Base-by-base conservation (phyloP, 805 yeast species). In the Priceomyces melissophilus region DNA sequence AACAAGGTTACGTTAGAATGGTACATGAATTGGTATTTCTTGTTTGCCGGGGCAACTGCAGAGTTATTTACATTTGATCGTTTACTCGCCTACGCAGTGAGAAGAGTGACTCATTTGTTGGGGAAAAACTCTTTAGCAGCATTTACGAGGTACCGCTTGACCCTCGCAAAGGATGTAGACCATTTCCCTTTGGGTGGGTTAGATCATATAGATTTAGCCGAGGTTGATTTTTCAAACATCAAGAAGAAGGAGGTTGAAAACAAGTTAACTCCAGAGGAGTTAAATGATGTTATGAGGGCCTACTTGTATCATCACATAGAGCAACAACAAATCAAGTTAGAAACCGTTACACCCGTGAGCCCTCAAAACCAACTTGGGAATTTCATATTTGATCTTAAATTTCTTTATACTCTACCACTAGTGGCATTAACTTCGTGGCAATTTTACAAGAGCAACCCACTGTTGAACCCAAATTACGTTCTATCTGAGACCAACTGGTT, bases 111-210 rank as follows among this genome's bases (percentile, higher is more conserved):
- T 11, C 55, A 65, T 40, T 40, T 40, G 26, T 38, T 56, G 1
- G 58, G 61, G 0, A 35, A 51, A 32, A 43, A 60, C 38, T 53
- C 71, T 3, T 44, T 53, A 25, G 42, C 28, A 12, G 36, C 63
- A 4, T 54, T 65, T 26, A 53, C 58, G 14, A 61, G 79, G 32
- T 76, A 65, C 50, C 46, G 73, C 17, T 17, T 78, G 4, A 60
- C 71, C 1, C n/a, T 77, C 2, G 54, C 71, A 3, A 54, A 57
- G n/a, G 77, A 75, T 43, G 42, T 46, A 7, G 46, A 47, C 16
- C 48, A 60, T 25, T 65, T 63, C 44, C 66, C 73, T 0, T 43
- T 61, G 11, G 80, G 80, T 5, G 12, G 56, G 3, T 60, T 71
- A 27, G 60, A 58, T 11, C 51, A 64, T 37, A 54, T 35, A 6